Evolutionary conservation across 768 basidiomycete genomes (phyloP).

Genomic region (Tephrocybe sp.): DNA sequence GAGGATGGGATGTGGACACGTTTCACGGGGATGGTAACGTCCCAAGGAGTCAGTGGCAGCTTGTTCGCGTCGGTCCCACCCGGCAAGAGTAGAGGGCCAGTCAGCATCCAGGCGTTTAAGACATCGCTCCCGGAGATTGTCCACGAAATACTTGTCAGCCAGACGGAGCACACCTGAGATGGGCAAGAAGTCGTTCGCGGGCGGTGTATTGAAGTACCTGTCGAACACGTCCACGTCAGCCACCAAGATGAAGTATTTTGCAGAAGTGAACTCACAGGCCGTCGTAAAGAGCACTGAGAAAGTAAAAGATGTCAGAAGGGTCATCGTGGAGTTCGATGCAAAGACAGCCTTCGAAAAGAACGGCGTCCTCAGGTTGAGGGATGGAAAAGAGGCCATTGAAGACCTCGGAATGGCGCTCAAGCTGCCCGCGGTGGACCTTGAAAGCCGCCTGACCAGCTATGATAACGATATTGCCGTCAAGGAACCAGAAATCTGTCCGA

Average conservation of each 20-base stretch:
- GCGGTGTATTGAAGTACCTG: conserved; percentile 56
- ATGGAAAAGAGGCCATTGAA: conserved; percentile 66
- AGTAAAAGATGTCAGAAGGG: conserved; percentile 63
- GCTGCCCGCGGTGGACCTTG: conserved; percentile 73
- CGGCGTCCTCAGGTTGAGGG: conserved; percentile 51
- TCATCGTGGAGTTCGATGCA: conserved; percentile 63
- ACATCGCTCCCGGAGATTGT: conserved; percentile 61
- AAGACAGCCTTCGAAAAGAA: conserved; percentile 54
- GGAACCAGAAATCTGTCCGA: conserved; percentile 69
- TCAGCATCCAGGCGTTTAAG: conserved; percentile 55
- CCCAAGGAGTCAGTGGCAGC: conserved; percentile 46
- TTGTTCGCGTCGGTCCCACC: conserved; percentile 68
- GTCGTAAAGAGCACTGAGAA: conserved; percentile 71
- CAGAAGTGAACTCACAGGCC: conserved; percentile 55
- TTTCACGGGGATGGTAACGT: conserved; percentile 57
- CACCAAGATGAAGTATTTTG: not conserved
- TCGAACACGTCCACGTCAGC: not conserved
- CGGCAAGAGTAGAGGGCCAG: conserved; percentile 65
- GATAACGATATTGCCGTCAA: conserved; percentile 68
- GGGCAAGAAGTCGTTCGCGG: conserved; percentile 52
- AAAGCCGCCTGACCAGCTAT: conserved; percentile 56
- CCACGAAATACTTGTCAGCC: conserved; percentile 74
- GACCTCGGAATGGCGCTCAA: conserved; percentile 75
- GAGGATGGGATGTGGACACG: conserved; percentile 64
- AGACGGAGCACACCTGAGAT: conserved; percentile 66